Evolutionary conservation across 2,329 filamentous ascomycete species (phyloP), one percentile per base, ranked within the genome.

Genomic region (Davidsoniella virescens): DNA sequence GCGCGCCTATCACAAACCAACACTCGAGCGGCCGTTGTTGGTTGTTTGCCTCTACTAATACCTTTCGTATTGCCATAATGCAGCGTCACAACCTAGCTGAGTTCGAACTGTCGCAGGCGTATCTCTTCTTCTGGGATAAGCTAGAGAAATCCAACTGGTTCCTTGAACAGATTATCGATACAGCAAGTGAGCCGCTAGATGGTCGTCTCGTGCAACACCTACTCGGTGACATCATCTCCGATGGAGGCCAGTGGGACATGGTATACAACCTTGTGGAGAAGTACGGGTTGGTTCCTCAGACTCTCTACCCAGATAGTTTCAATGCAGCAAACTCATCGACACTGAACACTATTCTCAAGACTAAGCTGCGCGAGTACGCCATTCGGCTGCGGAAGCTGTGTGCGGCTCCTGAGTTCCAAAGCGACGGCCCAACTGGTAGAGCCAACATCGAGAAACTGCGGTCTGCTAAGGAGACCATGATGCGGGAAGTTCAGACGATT

Each of bases 191-290:
- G 57, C 77, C 81, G 33, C 70, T 93, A 1, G 84, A 88, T 56
- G 73, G 79, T 18, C 69, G 87, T 8, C 65, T 93, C 3, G 72
- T 94, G 2, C 81, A 87, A 61, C 73, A 73, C 3, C 65, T 94
- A 3, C 68, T 90, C 25, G 66, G 68, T 0, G 71, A 75, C 18
- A 81, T 86, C 0, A 78, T 92, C 4, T 76, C 74, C 6, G 87
- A 94, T 60, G 87, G 87, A 25, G 87, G 87, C 0, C 86, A 93
- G 63, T 93, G 85, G 85, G 86, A 93, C 63, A 93, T 94, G 86
- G 82, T 87, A 2, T 82, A 78, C 56, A 94, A 93, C 59, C 68
- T 94, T 8, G 84, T 94, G 4, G 67, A 76, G 42, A 94, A 94
- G 66, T 94, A 94, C 60, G 87, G 87, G 25, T 74, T 94, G n/a